phyloP scores from a whole-genome alignment of 495 filamentous ascomycete species.

The Neurospora intermedia region DNA sequence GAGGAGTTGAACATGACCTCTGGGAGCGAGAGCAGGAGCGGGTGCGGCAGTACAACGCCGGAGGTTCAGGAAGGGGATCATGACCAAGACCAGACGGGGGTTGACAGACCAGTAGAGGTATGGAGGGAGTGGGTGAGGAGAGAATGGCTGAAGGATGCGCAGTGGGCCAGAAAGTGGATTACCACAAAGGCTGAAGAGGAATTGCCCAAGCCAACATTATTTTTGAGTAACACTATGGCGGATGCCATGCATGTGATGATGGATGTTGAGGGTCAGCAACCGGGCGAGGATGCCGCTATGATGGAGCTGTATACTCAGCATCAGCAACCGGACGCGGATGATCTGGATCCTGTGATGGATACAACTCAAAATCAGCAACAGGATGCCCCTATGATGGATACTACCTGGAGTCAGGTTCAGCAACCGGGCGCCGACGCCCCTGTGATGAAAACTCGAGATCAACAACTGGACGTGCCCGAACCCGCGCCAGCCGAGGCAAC shows the following conservation, averaged over 20 bases:
- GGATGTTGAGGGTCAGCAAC: not conserved
- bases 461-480: not conserved
- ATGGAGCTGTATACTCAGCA: not conserved
- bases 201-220: not conserved
- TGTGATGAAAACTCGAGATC: not conserved
- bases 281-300: not conserved
- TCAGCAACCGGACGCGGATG: not conserved
- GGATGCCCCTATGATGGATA: not conserved
- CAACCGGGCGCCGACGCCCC: not conserved
- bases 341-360: not conserved
- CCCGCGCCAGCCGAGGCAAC: not conserved
- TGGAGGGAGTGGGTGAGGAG: not conserved
- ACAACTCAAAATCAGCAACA: not conserved
- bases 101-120: not conserved
- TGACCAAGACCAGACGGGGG: not conserved
- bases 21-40: not conserved
- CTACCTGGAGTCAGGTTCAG: not conserved
- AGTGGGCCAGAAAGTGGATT: not conserved
- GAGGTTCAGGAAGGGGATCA: not conserved
- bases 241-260: not conserved
- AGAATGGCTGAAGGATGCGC: not conserved
- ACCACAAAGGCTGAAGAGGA: not conserved
- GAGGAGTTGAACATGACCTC: not conserved
- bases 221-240: not conserved
- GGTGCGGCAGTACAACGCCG: not conserved